These are phyloP conservation scores for Pythium apleroticum DNA, from an alignment of 352 stramenopile species.

Conservation along the genomic window DNA sequence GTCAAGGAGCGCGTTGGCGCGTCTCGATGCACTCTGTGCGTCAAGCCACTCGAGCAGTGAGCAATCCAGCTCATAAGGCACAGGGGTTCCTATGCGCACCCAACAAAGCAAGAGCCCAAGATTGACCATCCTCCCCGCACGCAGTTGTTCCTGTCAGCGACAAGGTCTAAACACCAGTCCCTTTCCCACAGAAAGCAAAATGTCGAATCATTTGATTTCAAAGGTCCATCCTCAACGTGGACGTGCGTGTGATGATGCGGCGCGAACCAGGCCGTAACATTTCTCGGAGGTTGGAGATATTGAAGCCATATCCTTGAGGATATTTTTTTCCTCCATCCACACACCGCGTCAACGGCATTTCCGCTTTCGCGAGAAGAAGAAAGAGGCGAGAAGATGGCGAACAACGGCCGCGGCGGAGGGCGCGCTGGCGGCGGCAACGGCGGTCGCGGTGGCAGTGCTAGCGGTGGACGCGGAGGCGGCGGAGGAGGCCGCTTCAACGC, in stretches of 20 bases:
- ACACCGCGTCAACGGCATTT: background rate
- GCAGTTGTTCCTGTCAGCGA: too few species aligned
- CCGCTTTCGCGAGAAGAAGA: background rate
- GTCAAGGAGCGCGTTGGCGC: too few species aligned
- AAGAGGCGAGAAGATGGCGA: background rate
- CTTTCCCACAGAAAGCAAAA: too few species aligned
- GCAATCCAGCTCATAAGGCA: too few species aligned
- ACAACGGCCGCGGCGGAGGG: background rate
- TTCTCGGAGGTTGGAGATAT: background rate
- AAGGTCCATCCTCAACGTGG: background rate
- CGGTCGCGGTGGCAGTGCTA: background rate
- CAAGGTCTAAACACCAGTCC: too few species aligned
- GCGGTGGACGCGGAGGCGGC: background rate
- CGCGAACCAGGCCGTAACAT: background rate
- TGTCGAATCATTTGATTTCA: background rate
- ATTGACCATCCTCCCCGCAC: too few species aligned
- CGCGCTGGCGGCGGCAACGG: background rate
- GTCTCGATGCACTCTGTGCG: too few species aligned
- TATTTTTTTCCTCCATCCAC: constrained; percentile 7
- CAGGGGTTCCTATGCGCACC: too few species aligned
- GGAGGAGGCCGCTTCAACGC: background rate
- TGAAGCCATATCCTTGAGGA: constrained; percentile 12
- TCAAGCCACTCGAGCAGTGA: too few species aligned
- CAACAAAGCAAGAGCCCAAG: too few species aligned
- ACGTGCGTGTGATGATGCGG: background rate